phyloP scores from a whole-genome alignment of 176 grass and related monocot species.

The Oropetium thomaeum region DNA sequence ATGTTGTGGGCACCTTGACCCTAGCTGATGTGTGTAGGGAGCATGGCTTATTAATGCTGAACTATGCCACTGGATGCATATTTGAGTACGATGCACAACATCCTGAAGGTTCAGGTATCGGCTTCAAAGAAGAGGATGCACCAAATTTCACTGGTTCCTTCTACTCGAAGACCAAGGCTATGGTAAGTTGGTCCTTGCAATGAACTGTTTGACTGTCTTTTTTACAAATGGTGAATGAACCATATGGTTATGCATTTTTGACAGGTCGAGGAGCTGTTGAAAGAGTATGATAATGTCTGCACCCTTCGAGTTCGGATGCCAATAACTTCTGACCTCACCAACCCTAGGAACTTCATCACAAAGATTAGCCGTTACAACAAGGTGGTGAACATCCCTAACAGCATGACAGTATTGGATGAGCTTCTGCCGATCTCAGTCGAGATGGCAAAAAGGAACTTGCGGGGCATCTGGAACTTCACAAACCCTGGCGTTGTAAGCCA shows the following conservation, averaged over 20 bases:
- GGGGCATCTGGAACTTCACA: constrained; percentile 82
- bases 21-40: constrained; percentile 68
- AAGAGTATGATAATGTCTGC: constrained; percentile 77
- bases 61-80: constrained; percentile 83
- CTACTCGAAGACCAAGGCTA: constrained; percentile 85
- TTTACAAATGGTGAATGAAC: not conserved
- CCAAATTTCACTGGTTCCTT: constrained; percentile 76
- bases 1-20: constrained; percentile 73
- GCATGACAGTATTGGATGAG: constrained; percentile 82
- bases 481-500: constrained; percentile 72
- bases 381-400: constrained; percentile 78
- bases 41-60: constrained; percentile 66
- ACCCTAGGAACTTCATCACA: constrained; percentile 82
- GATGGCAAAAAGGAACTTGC: constrained; percentile 65
- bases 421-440: constrained; percentile 76
- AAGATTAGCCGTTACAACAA: constrained; percentile 76
- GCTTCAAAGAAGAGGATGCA: constrained; percentile 76
- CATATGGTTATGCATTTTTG: constrained; percentile 9
- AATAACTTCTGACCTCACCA: constrained; percentile 70
- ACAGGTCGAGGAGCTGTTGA: constrained; percentile 74
- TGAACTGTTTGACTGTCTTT: not conserved
- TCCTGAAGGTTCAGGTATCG: constrained; percentile 69
- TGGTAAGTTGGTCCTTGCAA: constrained; percentile 50
- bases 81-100: constrained; percentile 73
- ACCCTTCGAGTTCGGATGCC: constrained; percentile 73